Base-by-base conservation (phyloP, 2,329 filamentous ascomycete genomes). In the Exophiala sp. region DNA sequence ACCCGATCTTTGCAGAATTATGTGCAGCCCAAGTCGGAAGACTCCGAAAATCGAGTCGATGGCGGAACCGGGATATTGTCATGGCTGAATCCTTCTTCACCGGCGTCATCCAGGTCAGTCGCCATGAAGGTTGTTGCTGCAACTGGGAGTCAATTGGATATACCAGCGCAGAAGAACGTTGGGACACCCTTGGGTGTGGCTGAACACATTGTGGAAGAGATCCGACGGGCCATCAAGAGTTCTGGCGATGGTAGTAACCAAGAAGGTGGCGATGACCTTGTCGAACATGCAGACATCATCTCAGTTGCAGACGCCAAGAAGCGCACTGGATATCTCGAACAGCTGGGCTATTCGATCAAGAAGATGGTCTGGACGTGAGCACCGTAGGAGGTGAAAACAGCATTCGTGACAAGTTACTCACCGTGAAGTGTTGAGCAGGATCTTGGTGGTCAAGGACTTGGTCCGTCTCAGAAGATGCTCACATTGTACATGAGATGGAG, bases 341-440 rank as follows among this genome's bases (percentile, higher is more conserved):
- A 92, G 68, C 72, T 95, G 65, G 89, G 91, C 1, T 91, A 97
- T 75, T 88, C 87, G 55, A 79, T 97, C 65, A 96, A 96, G 81
- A 95, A 89, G 76, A 73, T 97, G 68, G 91, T 99, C 10, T 97
- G 94, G 94, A 24, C 41, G 41, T 43, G 21, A 43, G 21, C 21
- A 10, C 11, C 6, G 40, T 5, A 6, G 10, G 1, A 42, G n/a
- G 40, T 6, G 6, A 18, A n/a, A 35, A n/a, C n/a, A 9, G 33
- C 9, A 35, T 9, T 35, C 33, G 8, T 9, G 33, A n/a, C 16
- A 18, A 18, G 16, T 18, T 18, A 18, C 16, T 18, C 16, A 18
- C 16, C 16, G 16, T 18, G 3, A 18, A 18, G 16, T 18, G 16
- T 18, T 18, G 16, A 18, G 16, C 16, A 18, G 16, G 16, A 18